phyloP scores from a whole-genome alignment of 768 basidiomycete genomes.

The Boletus coccyginus region DNA sequence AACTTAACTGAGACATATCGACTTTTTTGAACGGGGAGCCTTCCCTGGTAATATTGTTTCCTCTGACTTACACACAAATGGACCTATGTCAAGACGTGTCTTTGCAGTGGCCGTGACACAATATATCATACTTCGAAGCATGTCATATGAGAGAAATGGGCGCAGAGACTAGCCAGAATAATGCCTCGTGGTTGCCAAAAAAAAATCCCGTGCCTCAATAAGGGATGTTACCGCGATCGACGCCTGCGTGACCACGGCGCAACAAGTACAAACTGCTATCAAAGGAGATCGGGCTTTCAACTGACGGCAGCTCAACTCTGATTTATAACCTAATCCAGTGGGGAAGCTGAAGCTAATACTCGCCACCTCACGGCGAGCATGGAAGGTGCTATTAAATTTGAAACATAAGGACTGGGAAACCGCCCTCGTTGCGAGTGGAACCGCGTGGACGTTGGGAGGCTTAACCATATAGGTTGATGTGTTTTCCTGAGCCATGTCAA shows the following conservation, averaged over 20 bases:
- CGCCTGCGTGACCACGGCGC: slow-evolving; percentile 15
- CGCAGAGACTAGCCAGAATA: slow-evolving; percentile 9
- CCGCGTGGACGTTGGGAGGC: slow-evolving; percentile 25
- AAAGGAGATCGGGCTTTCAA: slow-evolving; percentile 60
- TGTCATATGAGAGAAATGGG: slow-evolving; percentile 15
- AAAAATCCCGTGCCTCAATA: slow-evolving; percentile 23
- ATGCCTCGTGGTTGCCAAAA: slow-evolving; percentile 4
- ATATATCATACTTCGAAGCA: slow-evolving; percentile 7
- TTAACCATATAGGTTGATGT: slow-evolving; percentile 32
- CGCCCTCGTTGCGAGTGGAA: slow-evolving; percentile 3
- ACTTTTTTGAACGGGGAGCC: background rate
- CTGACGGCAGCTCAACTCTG: slow-evolving; percentile 26
- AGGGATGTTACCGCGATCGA: slow-evolving; percentile 31
- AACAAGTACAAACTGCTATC: slow-evolving; percentile 39
- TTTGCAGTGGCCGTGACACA: slow-evolving; percentile 3
- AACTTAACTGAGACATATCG: background rate
- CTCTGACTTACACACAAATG: background rate
- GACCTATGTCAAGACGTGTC: background rate
- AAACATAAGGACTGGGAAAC: slow-evolving; percentile 15
- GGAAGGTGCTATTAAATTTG: slow-evolving; percentile 10
- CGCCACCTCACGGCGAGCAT: slow-evolving; percentile 8
- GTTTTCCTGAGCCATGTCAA: slow-evolving; percentile 30
- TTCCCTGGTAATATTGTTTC: background rate
- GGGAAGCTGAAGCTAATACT: slow-evolving; percentile 12
- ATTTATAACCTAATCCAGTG: slow-evolving; percentile 11